Evolutionary conservation across 23 red algal genomes (phyloP).

Genomic region (Gracilaria domingensis): DNA sequence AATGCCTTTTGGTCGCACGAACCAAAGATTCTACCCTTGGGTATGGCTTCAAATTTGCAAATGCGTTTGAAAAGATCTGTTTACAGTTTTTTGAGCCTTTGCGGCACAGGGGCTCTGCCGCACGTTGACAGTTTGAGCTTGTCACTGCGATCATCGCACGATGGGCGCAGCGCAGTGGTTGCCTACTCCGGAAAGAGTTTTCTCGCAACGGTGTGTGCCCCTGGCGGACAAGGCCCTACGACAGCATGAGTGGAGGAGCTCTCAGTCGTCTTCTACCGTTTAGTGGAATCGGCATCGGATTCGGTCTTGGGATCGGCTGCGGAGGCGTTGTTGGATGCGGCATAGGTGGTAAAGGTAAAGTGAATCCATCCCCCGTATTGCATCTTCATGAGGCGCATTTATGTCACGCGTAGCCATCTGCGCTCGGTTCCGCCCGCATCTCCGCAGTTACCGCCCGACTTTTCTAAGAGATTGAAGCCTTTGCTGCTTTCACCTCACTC

Average conservation of each 20-base stretch:
- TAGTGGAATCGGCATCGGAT: constrained; percentile 52
- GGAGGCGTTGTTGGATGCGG: constrained; percentile 41
- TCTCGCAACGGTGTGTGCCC: background rate
- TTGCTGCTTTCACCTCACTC: background rate
- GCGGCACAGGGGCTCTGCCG: too few relatives aligned
- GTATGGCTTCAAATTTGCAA: too few relatives aligned
- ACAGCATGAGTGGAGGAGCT: constrained; percentile 30
- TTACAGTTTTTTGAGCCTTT: too few relatives aligned
- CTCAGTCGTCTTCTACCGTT: constrained; percentile 38
- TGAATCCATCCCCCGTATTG: background rate
- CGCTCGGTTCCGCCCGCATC: background rate
- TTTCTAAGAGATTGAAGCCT: background rate
- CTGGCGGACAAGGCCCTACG: too few relatives aligned
- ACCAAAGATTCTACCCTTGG: too few relatives aligned
- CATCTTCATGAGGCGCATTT: background rate
- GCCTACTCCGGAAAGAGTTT: too few relatives aligned
- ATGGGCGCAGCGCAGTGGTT: too few relatives aligned
- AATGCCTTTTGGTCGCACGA: too few relatives aligned
- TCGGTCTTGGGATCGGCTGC: constrained; percentile 44
- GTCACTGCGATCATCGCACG: too few relatives aligned
- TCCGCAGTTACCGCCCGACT: background rate
- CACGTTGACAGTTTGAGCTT: too few relatives aligned
- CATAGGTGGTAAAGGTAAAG: constrained; percentile 46
- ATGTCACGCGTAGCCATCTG: background rate
- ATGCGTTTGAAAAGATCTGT: too few relatives aligned